Evolutionary conservation across 2,329 filamentous ascomycete genomes (phyloP).

Genomic region (Bipolaris oryzae): DNA sequence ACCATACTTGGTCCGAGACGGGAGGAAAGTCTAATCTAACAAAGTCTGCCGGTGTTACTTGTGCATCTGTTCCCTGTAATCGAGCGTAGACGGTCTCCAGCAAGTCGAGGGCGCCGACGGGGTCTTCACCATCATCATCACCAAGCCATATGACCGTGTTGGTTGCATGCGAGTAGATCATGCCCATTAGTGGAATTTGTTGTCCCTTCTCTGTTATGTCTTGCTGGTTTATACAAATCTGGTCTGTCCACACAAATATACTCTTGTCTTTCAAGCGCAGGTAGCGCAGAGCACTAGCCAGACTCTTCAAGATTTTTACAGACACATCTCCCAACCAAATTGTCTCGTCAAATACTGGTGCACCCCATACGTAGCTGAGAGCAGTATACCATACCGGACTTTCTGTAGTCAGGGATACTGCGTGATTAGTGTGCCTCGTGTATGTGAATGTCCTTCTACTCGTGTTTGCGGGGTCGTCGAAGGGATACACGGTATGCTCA

Average conservation of each 20-base stretch:
- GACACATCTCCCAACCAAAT: constrained; percentile 13
- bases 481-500: not conserved
- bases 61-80: constrained; percentile 21
- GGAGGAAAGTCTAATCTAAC: constrained; percentile 22
- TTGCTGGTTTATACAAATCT: constrained; percentile 23
- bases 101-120: constrained; percentile 22
- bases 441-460: constrained; percentile 6
- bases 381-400: constrained; percentile 31
- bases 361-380: constrained; percentile 33
- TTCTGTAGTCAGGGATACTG: constrained; percentile 18
- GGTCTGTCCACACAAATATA: constrained; percentile 34
- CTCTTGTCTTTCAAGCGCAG: constrained; percentile 23
- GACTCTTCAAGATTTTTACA: constrained; percentile 24
- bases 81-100: constrained; percentile 20
- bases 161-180: constrained; percentile 33
- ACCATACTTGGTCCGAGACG: constrained; percentile 18
- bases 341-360: constrained; percentile 21
- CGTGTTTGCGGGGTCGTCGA: constrained; percentile 2
- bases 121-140: constrained; percentile 23
- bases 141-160: constrained; percentile 40
- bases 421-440: constrained; percentile 26
- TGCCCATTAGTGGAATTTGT: constrained; percentile 35
- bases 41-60: constrained; percentile 25
- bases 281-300: constrained; percentile 24
- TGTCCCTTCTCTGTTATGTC: constrained; percentile 29